A percentile compares a stretch with the other conserved stretches of the same genome.
phyloP scores from a whole-genome alignment of 2,329 filamentous ascomycete species.

The Aaosphaeria pasadenensis region DNA sequence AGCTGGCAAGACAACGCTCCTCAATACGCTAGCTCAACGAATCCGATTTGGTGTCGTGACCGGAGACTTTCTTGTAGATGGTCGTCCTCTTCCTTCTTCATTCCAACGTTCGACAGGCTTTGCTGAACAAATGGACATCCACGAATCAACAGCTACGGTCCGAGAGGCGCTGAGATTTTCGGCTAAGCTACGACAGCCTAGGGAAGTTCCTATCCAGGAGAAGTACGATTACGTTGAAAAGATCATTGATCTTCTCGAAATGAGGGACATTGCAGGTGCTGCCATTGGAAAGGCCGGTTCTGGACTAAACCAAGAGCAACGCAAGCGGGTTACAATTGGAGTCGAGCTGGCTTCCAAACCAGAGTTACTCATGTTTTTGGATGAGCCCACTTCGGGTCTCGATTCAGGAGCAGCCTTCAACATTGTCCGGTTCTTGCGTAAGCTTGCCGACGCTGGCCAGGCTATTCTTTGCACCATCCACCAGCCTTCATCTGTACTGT shows the following conservation, averaged over 20 bases:
- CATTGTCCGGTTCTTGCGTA: slow-evolving; percentile 63
- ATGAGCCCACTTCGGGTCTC: slow-evolving; percentile 73
- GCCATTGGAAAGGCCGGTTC: slow-evolving; percentile 57
- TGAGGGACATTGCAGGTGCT: slow-evolving; percentile 63
- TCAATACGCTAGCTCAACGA: slow-evolving; percentile 39
- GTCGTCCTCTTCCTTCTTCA: slow-evolving; percentile 55
- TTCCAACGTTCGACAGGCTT: slow-evolving; percentile 78
- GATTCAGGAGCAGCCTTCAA: slow-evolving; percentile 68
- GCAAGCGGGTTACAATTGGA: slow-evolving; percentile 64
- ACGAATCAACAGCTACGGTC: slow-evolving; percentile 61
- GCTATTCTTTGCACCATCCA: slow-evolving; percentile 69
- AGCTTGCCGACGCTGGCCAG: slow-evolving; percentile 64
- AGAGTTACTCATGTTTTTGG: slow-evolving; percentile 70
- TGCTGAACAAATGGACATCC: slow-evolving; percentile 65
- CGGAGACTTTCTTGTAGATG: slow-evolving; percentile 46
- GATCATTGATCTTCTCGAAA: slow-evolving; percentile 61
- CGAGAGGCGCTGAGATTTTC: slow-evolving; percentile 64
- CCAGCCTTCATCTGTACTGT: slow-evolving; percentile 65
- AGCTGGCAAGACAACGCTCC: slow-evolving; percentile 34
- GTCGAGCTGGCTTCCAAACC: slow-evolving; percentile 64
- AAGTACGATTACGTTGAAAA: slow-evolving; percentile 66
- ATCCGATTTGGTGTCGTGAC: slow-evolving; percentile 45
- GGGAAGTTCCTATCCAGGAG: slow-evolving; percentile 54
- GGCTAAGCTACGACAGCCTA: slow-evolving; percentile 61
- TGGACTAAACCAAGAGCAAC: slow-evolving; percentile 58